phyloP scores from a whole-genome alignment of 2,329 filamentous ascomycete genomes.

The Cytospora piceae region DNA sequence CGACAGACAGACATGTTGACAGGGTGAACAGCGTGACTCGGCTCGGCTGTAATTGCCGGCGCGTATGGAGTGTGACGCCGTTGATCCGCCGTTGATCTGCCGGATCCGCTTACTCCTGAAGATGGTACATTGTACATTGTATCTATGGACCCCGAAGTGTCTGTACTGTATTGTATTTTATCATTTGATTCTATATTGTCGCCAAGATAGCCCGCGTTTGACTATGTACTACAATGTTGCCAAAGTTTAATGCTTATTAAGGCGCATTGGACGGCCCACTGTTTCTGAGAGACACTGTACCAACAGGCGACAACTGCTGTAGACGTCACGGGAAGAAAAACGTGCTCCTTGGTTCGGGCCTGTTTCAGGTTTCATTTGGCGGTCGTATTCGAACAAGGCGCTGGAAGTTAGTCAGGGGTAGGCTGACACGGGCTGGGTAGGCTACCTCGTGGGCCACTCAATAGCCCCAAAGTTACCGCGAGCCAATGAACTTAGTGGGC shows the following conservation, averaged over 20 bases:
- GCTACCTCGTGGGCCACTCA: slow-evolving; percentile 18
- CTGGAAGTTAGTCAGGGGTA: slow-evolving; percentile 22
- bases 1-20: neutral
- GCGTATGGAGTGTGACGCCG: neutral
- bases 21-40: neutral
- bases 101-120: neutral
- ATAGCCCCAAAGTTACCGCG: slow-evolving; percentile 2
- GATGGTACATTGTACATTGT: neutral
- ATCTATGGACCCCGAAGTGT: neutral
- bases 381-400: slow-evolving; percentile 20
- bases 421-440: slow-evolving; percentile 13
- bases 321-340: slow-evolving; percentile 18
- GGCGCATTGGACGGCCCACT: neutral
- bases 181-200: no score
- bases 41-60: neutral
- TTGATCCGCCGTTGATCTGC: neutral
- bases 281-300: neutral
- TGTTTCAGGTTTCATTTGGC: slow-evolving; percentile 24
- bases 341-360: slow-evolving; percentile 1
- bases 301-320: neutral
- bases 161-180: neutral
- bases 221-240: neutral
- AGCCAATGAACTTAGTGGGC: slow-evolving; percentile 3
- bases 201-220: no score
- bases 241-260: neutral